Evolutionary conservation across 2,329 filamentous ascomycete species (phyloP).

Genomic region (Colletotrichum eremochloae): DNA sequence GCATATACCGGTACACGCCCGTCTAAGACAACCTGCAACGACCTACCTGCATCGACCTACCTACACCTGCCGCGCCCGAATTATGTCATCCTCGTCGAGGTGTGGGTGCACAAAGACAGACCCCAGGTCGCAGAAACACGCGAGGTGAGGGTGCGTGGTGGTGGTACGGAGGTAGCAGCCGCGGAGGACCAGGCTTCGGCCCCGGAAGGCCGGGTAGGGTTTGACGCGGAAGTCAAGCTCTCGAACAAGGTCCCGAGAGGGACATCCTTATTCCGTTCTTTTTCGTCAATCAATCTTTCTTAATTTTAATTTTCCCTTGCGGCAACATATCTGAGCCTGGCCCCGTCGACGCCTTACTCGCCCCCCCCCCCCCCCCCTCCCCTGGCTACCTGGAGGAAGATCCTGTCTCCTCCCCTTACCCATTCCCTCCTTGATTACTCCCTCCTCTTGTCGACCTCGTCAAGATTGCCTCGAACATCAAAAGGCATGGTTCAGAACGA

Average conservation of each 20-base stretch:
- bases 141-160: conserved; percentile 13
- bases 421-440: background rate
- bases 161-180: conserved; percentile 12
- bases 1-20: background rate
- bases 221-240: background rate
- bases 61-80: background rate
- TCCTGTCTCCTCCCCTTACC: conserved; percentile 6
- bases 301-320: background rate
- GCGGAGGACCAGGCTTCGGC: conserved; percentile 20
- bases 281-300: too few species aligned
- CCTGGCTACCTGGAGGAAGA: background rate
- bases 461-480: background rate
- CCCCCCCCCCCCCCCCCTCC: background rate
- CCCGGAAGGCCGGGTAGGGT: conserved; percentile 15
- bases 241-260: background rate
- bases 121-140: background rate
- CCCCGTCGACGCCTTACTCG: conserved; percentile 21
- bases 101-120: conserved; percentile 9
- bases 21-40: background rate
- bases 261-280: background rate
- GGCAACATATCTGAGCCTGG: background rate
- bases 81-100: background rate
- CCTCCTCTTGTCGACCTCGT: background rate
- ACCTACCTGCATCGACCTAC: background rate
- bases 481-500: background rate